Percentiles rank a stretch among this genome's conserved stretches.
Evolutionary conservation across 1,284 basidiomycete species (phyloP).

Genomic region (Apiotrichum gamsii): DNA sequence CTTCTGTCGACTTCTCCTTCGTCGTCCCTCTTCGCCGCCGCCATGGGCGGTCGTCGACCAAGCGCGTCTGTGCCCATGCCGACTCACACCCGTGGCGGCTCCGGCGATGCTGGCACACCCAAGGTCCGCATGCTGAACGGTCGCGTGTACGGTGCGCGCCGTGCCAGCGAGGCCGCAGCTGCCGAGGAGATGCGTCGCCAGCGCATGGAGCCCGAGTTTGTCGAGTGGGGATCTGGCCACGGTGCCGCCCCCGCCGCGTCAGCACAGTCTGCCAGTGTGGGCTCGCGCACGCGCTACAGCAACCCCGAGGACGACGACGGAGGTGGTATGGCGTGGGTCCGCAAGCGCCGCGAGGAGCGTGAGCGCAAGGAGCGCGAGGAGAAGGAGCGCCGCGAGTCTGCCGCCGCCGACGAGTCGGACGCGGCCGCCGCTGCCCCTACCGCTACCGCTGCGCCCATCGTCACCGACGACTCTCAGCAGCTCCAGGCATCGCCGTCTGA

Average conservation of each 20-base stretch:
- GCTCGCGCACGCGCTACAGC: neutral
- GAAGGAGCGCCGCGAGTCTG: conserved; percentile 17
- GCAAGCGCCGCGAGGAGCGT: conserved; percentile 39
- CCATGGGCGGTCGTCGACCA: conserved; percentile 4
- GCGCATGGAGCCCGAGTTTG: conserved; percentile 41
- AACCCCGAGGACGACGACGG: conserved; percentile 42
- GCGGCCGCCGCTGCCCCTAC: neutral
- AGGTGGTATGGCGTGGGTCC: conserved; percentile 47
- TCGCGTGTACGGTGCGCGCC: conserved; percentile 42
- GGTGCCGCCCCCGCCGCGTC: conserved; percentile 2
- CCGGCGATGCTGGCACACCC: conserved; percentile 1
- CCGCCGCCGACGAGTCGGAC: neutral
- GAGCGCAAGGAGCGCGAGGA: conserved; percentile 26
- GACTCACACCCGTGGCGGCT: conserved; percentile 1
- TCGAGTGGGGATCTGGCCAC: conserved; percentile 38
- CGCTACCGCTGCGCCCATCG: conserved; percentile 1
- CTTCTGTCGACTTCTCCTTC: neutral
- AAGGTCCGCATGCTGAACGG: conserved; percentile 46
- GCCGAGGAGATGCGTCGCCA: conserved; percentile 22
- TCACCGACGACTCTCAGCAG: neutral
- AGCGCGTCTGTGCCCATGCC: neutral
- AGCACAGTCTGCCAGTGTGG: too few species aligned
- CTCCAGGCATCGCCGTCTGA: too few species aligned
- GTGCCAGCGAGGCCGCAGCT: conserved; percentile 35
- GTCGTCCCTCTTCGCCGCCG: conserved; percentile 3